Percentiles rank a stretch among this genome's conserved stretches.
Conservation (phyloP, 2,329 filamentous ascomycete species). For the Ascochyta koolunga region DNA sequence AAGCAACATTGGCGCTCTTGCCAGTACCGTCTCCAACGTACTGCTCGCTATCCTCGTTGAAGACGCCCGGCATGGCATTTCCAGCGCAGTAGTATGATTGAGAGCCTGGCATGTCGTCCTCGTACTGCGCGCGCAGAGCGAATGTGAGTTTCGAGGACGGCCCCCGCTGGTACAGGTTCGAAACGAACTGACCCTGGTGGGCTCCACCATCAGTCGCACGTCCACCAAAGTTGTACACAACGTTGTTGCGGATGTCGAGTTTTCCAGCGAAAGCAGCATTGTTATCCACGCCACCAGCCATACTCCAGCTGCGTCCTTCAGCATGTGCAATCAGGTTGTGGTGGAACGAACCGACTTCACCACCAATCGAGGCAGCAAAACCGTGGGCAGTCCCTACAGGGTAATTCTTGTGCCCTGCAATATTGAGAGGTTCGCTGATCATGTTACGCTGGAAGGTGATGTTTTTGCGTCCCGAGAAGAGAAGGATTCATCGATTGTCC, state of each 20-base stretch:
- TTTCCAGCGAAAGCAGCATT: conserved; percentile 40
- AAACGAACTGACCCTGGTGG: conserved; percentile 43
- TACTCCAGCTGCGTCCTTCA: conserved; percentile 48
- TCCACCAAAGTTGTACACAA: conserved; percentile 46
- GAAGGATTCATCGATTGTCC: conserved; percentile 46
- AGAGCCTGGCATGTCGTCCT: conserved; percentile 41
- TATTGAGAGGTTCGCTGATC: conserved; percentile 47
- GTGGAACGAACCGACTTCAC: conserved; percentile 46
- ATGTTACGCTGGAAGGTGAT: conserved; percentile 47
- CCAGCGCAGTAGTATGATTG: conserved; percentile 46
- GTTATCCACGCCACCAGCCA: conserved; percentile 42
- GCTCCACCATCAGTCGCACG: conserved; percentile 45
- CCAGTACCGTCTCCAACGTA: conserved; percentile 31
- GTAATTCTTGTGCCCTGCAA: conserved; percentile 49
- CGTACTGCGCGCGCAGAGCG: conserved; percentile 37
- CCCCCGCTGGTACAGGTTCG: conserved; percentile 45
- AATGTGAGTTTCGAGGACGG: conserved; percentile 38
- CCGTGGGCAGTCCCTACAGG: conserved; percentile 36
- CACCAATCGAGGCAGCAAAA: conserved; percentile 34
- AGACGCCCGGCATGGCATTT: conserved; percentile 42
- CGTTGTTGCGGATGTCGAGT: conserved; percentile 46
- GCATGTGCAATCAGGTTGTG: conserved; percentile 51
- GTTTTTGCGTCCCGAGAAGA: conserved; percentile 44
- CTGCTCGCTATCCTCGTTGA: conserved; percentile 35
- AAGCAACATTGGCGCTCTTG: conserved; percentile 32